Conservation (phyloP, 495 filamentous ascomycete genomes). For the Paragyromitra xinjiangensis region DNA sequence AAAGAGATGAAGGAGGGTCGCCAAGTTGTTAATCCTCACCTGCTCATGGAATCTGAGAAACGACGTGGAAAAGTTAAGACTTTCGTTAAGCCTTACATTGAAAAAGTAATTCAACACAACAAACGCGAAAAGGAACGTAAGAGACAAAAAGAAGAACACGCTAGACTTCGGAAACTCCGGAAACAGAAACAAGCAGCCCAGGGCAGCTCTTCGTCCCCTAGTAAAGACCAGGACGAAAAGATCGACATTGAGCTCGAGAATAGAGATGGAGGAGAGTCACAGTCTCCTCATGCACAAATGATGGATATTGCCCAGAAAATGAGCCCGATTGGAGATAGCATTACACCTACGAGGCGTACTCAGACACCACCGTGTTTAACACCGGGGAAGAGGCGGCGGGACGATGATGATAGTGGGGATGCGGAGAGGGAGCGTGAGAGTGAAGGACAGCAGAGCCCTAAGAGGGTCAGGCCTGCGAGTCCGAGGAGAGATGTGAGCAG, state of each 20-base stretch:
- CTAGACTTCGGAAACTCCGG: slow-evolving; percentile 15
- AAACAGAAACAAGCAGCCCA: slow-evolving; percentile 28
- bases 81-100: slow-evolving; percentile 53
- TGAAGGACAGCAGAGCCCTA: slow-evolving; percentile 44
- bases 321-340: slow-evolving; percentile 40
- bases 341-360: slow-evolving; percentile 28
- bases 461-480: slow-evolving; percentile 45
- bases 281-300: slow-evolving; percentile 43
- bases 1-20: slow-evolving; percentile 56
- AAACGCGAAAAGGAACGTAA: slow-evolving; percentile 40
- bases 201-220: slow-evolving; percentile 13
- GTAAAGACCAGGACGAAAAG: slow-evolving; percentile 45
- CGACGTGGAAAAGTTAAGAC: slow-evolving; percentile 53
- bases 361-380: slow-evolving; percentile 36
- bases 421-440: slow-evolving; percentile 26
- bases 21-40: slow-evolving; percentile 52
- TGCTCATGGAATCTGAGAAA: slow-evolving; percentile 52
- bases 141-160: slow-evolving; percentile 37
- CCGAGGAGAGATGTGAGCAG: slow-evolving; percentile 46
- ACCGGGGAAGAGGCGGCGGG: slow-evolving; percentile 48
- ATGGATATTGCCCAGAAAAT: slow-evolving; percentile 46
- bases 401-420: slow-evolving; percentile 41
- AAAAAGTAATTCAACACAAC: slow-evolving; percentile 50
- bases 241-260: slow-evolving; percentile 25
- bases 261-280: slow-evolving; percentile 4